These are phyloP conservation scores for Imleria badia DNA, from an alignment of 768 basidiomycete species.

Conservation along the genomic window DNA sequence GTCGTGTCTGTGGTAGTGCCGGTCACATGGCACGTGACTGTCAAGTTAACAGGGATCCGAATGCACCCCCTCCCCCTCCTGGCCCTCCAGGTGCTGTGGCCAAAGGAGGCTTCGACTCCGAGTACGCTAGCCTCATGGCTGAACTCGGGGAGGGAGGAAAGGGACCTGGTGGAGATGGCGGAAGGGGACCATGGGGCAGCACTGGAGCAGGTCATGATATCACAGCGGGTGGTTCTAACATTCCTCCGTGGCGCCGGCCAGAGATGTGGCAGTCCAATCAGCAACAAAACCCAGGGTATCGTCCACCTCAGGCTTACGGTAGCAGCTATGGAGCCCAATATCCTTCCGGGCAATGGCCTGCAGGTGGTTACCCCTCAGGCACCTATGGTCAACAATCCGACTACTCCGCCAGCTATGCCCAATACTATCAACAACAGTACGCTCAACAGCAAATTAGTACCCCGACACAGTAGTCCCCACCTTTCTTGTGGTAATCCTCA, in stretches of 20 bases:
- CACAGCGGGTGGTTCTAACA: slow-evolving; percentile 64
- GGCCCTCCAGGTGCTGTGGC: slow-evolving; percentile 38
- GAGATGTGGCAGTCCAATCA: slow-evolving; percentile 76
- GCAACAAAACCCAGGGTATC: slow-evolving; percentile 57
- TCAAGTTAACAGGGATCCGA: slow-evolving; percentile 88
- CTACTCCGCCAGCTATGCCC: slow-evolving; percentile 74
- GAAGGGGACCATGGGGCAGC: slow-evolving; percentile 61
- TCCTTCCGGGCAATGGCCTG: slow-evolving; percentile 39
- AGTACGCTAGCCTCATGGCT: slow-evolving; percentile 96
- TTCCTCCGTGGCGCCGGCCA: slow-evolving; percentile 90
- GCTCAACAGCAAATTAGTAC: slow-evolving; percentile 66
- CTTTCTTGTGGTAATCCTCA: slow-evolving; percentile 28
- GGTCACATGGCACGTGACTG: slow-evolving; percentile 99
- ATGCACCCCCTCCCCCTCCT: slow-evolving; percentile 54
- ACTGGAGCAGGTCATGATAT: slow-evolving; percentile 61
- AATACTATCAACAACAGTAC: slow-evolving; percentile 89
- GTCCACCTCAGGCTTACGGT: slow-evolving; percentile 64
- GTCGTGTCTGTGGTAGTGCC: slow-evolving; percentile 96
- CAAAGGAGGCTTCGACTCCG: slow-evolving; percentile 90
- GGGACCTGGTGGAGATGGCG: slow-evolving; percentile 52
- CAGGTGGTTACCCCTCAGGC: slow-evolving; percentile 33
- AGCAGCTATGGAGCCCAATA: slow-evolving; percentile 47
- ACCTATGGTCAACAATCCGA: slow-evolving; percentile 53
- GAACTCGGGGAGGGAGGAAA: slow-evolving; percentile 87
- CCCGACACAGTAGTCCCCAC: slow-evolving; percentile 31